Evolutionary conservation across 2,329 filamentous ascomycete genomes (phyloP).

Genomic region (Decorospora gaudefroyi): DNA sequence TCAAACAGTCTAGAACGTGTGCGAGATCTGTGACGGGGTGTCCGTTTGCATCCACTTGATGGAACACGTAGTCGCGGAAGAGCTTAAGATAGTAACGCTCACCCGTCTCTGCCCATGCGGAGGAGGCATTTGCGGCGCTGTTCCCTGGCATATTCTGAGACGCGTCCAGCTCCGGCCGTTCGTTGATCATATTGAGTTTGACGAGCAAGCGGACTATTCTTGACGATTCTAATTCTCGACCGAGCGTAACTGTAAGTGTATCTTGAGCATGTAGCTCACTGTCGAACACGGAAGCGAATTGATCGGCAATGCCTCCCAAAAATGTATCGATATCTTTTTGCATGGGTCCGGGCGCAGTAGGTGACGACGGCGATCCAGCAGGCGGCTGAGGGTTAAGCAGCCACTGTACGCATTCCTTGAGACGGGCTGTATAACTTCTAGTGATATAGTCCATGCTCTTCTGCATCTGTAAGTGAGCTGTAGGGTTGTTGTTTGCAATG

Average conservation of each 20-base stretch:
- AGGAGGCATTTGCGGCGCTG: slow-evolving; percentile 35
- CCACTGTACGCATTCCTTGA: slow-evolving; percentile 81
- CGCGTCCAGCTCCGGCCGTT: slow-evolving; percentile 81
- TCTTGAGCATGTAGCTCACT: slow-evolving; percentile 79
- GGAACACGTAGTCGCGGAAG: slow-evolving; percentile 96
- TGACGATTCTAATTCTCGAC: slow-evolving; percentile 85
- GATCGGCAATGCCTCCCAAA: slow-evolving; percentile 74
- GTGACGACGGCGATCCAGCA: slow-evolving; percentile 36
- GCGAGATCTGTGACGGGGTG: slow-evolving; percentile 83
- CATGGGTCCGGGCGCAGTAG: slow-evolving; percentile 37
- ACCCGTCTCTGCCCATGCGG: slow-evolving; percentile 85
- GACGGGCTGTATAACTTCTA: slow-evolving; percentile 74
- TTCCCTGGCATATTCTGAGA: slow-evolving; percentile 55
- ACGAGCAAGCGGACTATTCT: slow-evolving; percentile 77
- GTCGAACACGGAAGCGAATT: slow-evolving; percentile 76
- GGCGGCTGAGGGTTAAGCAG: slow-evolving; percentile 65
- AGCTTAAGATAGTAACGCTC: slow-evolving; percentile 92
- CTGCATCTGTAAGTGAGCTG: slow-evolving; percentile 64
- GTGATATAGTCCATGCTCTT: slow-evolving; percentile 76
- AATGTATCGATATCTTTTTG: slow-evolving; percentile 80
- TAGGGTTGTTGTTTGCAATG: slow-evolving; percentile 71
- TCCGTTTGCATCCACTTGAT: slow-evolving; percentile 85
- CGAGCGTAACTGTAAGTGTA: slow-evolving; percentile 70
- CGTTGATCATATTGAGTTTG: slow-evolving; percentile 87
- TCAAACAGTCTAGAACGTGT: slow-evolving; percentile 83